Percentiles rank a stretch among this genome's conserved stretches.
Evolutionary conservation across 495 filamentous ascomycete genomes (phyloP).

Genomic region (Niebla homalea): DNA sequence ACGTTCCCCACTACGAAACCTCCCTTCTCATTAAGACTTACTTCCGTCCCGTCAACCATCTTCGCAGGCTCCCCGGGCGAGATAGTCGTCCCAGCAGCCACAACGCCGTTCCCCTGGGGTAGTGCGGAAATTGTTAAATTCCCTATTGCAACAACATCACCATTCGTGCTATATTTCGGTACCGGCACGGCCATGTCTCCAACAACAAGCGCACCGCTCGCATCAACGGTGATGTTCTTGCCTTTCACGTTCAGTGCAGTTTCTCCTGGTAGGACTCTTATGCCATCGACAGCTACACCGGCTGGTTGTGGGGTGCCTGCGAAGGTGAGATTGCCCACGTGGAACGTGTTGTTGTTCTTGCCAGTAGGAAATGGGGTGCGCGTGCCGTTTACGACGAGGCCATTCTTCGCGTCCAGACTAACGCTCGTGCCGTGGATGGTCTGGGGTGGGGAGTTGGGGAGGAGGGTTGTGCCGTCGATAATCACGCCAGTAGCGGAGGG

Average conservation of each 20-base stretch:
- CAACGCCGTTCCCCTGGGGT: neutral
- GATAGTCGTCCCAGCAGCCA: neutral
- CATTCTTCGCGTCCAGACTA: neutral
- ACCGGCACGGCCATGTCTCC: neutral
- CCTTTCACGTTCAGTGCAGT: slow-evolving; percentile 11
- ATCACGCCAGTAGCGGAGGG: neutral
- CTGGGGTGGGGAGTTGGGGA: neutral
- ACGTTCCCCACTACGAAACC: neutral
- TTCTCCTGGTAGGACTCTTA: slow-evolving; percentile 11
- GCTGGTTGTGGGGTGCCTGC: slow-evolving; percentile 1
- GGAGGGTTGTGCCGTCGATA: neutral
- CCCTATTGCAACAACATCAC: neutral
- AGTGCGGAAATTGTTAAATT: neutral
- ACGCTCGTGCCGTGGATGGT: neutral
- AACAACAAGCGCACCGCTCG: neutral
- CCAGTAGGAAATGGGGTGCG: neutral
- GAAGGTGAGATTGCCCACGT: neutral
- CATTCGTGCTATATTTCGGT: neutral
- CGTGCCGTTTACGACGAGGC: neutral
- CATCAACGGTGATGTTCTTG: slow-evolving; percentile 8
- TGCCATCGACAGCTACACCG: slow-evolving; percentile 6
- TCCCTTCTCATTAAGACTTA: neutral
- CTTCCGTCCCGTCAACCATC: neutral
- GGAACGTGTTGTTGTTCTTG: neutral
- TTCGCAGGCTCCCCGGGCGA: neutral